phyloP scores from a whole-genome alignment of 1,284 basidiomycete genomes.

The Mycena sp. region DNA sequence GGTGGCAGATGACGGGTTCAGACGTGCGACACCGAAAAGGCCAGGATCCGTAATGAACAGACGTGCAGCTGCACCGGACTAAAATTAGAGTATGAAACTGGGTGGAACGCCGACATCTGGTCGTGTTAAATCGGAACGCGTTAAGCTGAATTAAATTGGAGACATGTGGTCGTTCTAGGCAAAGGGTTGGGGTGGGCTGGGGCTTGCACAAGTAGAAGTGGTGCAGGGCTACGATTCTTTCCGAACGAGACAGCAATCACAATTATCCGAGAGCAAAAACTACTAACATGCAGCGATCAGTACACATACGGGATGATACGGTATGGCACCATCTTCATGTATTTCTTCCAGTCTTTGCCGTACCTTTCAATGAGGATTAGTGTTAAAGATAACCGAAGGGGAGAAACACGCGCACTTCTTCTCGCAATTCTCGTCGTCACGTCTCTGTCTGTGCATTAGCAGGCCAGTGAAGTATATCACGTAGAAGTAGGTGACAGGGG shows the following conservation, averaged over 20 bases:
- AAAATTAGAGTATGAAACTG: too few species aligned
- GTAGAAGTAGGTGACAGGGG: conserved; percentile 98
- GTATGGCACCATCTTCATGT: conserved; percentile 84
- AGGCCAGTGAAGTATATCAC: conserved; percentile 90
- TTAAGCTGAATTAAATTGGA: neutral
- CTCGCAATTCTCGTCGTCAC: conserved; percentile 94
- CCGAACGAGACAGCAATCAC: too few species aligned
- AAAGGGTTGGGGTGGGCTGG: too few species aligned
- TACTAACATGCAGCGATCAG: conserved; percentile 31
- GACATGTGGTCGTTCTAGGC: neutral
- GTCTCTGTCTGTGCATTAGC: conserved; percentile 88
- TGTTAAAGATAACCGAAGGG: conserved; percentile 48
- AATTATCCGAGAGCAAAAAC: too few species aligned
- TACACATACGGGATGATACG: conserved; percentile 93
- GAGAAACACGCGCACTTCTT: conserved; percentile 69
- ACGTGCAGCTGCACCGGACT: too few species aligned
- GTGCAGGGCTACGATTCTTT: too few species aligned
- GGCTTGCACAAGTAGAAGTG: too few species aligned
- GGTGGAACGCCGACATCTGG: too few species aligned
- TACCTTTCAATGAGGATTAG: conserved; percentile 48
- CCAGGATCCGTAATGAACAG: too few species aligned
- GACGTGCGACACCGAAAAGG: too few species aligned
- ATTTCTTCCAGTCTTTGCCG: conserved; percentile 88
- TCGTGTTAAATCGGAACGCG: neutral
- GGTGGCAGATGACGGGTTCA: neutral